phyloP scores from a whole-genome alignment of 2,329 filamentous ascomycete species.

The Metarhizium album region DNA sequence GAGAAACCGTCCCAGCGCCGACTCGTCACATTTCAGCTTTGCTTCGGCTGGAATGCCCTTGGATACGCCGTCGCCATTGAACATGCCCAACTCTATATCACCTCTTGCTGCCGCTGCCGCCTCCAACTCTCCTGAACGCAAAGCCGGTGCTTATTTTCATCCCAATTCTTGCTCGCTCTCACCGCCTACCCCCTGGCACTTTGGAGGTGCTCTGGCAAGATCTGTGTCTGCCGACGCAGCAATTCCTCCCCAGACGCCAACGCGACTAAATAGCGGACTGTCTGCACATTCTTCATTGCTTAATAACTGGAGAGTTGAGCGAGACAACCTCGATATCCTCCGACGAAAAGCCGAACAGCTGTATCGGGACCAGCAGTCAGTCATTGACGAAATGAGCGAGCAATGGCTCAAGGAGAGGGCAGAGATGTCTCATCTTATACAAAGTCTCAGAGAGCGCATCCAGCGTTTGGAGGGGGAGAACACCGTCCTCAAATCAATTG shows the following conservation, averaged over 20 bases:
- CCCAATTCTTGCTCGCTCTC: constrained; percentile 7
- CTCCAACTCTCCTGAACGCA: background rate
- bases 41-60: background rate
- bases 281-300: constrained; percentile 21
- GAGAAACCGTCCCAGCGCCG: background rate
- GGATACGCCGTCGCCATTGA: background rate
- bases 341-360: constrained; percentile 42
- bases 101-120: background rate
- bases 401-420: constrained; percentile 36
- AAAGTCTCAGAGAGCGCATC: constrained; percentile 29
- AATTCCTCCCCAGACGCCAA: constrained; percentile 20
- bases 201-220: constrained; percentile 14
- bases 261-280: constrained; percentile 29
- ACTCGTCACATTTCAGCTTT: background rate
- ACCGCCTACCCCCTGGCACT: constrained; percentile 4
- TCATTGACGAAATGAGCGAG: constrained; percentile 41
- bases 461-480: constrained; percentile 27
- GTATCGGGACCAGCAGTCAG: constrained; percentile 41
- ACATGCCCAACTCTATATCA: background rate
- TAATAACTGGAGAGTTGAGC: constrained; percentile 37
- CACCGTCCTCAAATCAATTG: constrained; percentile 19
- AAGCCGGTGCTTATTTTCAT: background rate
- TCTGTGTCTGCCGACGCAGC: constrained; percentile 21
- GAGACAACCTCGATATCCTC: constrained; percentile 42
- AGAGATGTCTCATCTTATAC: constrained; percentile 29